Evolutionary conservation across 495 filamentous ascomycete species (phyloP), one percentile per base, ranked within the genome.

Genomic region (Lasiosphaeriaceae sp.): DNA sequence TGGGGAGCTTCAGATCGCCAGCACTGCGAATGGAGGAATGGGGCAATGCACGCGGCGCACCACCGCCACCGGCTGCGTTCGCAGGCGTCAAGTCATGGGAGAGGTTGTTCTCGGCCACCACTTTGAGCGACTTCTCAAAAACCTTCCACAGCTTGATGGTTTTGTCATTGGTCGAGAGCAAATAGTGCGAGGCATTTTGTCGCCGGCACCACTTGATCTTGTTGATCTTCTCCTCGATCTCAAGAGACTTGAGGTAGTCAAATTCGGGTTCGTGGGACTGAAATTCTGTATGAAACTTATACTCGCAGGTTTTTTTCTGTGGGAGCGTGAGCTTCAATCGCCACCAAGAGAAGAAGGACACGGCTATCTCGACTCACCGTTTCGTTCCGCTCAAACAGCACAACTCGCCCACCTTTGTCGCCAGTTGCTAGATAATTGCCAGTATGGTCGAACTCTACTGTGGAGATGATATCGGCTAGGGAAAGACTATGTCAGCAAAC

Each of bases 141-240:
- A 98, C 95, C 74, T 98, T 98, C 94, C 94, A 98, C 57, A 98
- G 80, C 79, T 98, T 98, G 82, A 98, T 98, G 43, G 94, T 98
- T 77, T 98, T 98, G 78, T 98, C 94, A 71, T 98, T 98, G 54
- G 94, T 98, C 11, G 94, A 97, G 45, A 98, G 86, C 23, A 98
- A 86, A 73, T 96, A 98, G 76, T 98, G 94, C 35, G 94, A 96
- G 58, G 94, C 89, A 80, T 98, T 98, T 72, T 96, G 92, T 74
- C 94, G 85, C 65, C 89, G 86, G 73, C 94, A 98, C 94, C 94
- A 98, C 78, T 97, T 98, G 74, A 98, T 98, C 80, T 98, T 98
- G 82, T 98, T 98, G 82, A 98, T 98, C 79, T 98, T 98, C 77
- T 98, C 94, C 82, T 98, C 94, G 63, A 98, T 98, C 77, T 98